Evolutionary conservation across 2,329 filamentous ascomycete genomes (phyloP).

Genomic region (Coniochaeta sp.): DNA sequence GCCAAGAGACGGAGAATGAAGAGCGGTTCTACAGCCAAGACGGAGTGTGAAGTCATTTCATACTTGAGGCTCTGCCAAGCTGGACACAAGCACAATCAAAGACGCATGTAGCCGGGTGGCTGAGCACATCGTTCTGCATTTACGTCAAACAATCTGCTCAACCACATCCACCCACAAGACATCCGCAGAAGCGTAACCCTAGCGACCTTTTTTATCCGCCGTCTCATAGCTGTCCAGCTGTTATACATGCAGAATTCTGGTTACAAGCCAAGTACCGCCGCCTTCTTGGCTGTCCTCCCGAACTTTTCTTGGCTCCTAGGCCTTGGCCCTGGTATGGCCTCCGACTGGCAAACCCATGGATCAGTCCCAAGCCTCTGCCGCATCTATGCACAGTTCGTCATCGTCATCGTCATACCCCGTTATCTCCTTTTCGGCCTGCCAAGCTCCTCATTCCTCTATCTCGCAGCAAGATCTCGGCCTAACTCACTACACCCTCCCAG

Average conservation of each 20-base stretch:
- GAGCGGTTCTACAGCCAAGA: not conserved
- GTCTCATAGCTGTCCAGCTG: not conserved
- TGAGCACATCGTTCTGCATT: not conserved
- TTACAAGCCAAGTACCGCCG: not conserved
- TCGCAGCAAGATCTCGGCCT: not conserved
- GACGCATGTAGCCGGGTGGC: not conserved
- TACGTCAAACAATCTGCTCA: not conserved
- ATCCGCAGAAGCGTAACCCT: not conserved
- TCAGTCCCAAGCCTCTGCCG: not conserved
- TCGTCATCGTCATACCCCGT: not conserved
- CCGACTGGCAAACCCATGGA: not conserved
- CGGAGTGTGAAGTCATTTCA: not conserved
- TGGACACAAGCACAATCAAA: not conserved
- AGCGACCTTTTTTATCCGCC: not conserved
- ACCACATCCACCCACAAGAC: not conserved
- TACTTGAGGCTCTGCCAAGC: not conserved
- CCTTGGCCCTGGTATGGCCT: not conserved
- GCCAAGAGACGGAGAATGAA: not conserved
- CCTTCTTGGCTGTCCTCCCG: not conserved
- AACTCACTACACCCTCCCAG: conserved; percentile 39
- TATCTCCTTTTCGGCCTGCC: not conserved
- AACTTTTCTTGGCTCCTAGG: not conserved
- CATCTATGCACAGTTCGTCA: not conserved
- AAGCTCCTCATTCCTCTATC: not conserved
- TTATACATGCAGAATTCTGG: not conserved